Evolutionary conservation across 2,329 filamentous ascomycete species (phyloP), one percentile per base, ranked within the genome.

Genomic region (Neonectria faginata): DNA sequence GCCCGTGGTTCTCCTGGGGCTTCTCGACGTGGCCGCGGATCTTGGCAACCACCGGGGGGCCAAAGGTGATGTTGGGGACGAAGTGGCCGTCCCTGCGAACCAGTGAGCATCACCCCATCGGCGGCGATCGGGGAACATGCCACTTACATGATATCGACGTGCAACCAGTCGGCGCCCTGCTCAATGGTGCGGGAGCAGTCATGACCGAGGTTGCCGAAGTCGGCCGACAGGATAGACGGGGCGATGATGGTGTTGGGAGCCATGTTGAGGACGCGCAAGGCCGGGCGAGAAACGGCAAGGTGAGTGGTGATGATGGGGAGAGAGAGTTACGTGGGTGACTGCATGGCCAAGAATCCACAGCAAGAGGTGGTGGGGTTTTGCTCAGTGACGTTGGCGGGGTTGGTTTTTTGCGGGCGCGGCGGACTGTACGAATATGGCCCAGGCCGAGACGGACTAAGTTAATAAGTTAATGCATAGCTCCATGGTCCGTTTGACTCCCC

Each of bases 41-140:
- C 84, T 95, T 97, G 72, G 93, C 95, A 50, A 99, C 96, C 41
- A 99, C 94, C 5, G 95, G 94, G 20, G 95, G 90, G 64, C 96
- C 96, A 76, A 98, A 97, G 52, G 96, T 98, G 80, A 99, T 94
- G 83, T 99, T 99, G 57, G 96, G 96, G 45, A 99, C 96, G 77
- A 99, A 99, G 79, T 99, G 96, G 62, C 96, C 96, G 79, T 99
- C 96, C 95, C 97, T 94, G 71, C 33, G 31, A 29, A 41, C 18
- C 5, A 11, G 36, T 66, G 42, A 71, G 58, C 8, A 29, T 44
- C 10, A 27, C 55, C 56, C 42, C 36, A 58, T 55, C 33, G 33
- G 51, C 29, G 9, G 29, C 20, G 20, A 45, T 31, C 44, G 20
- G 18, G 48, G 56, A 41, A 58, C 42, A 54, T 50, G n/a, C 25